Percentiles rank a stretch among this genome's conserved stretches.
Conservation (phyloP, 2,329 filamentous ascomycete species). For the Fusarium anguioides region DNA sequence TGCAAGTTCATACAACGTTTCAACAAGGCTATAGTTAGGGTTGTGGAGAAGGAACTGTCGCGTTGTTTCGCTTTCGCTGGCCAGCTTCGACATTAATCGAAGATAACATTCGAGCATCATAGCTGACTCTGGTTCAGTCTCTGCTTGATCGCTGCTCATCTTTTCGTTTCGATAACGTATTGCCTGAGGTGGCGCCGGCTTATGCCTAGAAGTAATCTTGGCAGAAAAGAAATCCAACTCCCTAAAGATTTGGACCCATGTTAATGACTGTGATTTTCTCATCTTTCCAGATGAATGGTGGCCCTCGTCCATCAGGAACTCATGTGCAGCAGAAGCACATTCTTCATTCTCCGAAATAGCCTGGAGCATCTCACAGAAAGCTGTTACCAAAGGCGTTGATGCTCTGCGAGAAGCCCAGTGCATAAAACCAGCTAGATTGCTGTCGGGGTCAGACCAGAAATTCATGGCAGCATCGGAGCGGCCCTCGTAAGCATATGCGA, state of each 20-base stretch:
- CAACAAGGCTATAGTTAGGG: slow-evolving; percentile 74
- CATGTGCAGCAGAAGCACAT: slow-evolving; percentile 86
- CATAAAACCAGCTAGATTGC: slow-evolving; percentile 92
- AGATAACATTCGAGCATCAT: slow-evolving; percentile 97
- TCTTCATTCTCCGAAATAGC: slow-evolving; percentile 85
- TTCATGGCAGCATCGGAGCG: slow-evolving; percentile 85
- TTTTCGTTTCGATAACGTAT: slow-evolving; percentile 67
- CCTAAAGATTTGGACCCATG: slow-evolving; percentile 91
- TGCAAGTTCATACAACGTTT: slow-evolving; percentile 81
- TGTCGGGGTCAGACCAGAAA: slow-evolving; percentile 93
- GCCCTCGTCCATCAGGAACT: slow-evolving; percentile 89
- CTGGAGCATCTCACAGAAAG: slow-evolving; percentile 96
- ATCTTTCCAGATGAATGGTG: slow-evolving; percentile 79
- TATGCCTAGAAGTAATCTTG: slow-evolving; percentile 74
- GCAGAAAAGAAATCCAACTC: slow-evolving; percentile 87
- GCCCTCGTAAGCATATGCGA: slow-evolving; percentile 90
- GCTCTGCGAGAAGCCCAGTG: slow-evolving; percentile 97
- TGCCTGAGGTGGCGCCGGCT: slow-evolving; percentile 61
- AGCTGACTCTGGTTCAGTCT: slow-evolving; percentile 89
- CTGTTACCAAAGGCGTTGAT: slow-evolving; percentile 94
- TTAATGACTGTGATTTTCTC: slow-evolving; percentile 84
- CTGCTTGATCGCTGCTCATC: slow-evolving; percentile 73
- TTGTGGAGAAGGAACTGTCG: slow-evolving; percentile 78
- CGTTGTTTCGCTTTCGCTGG: slow-evolving; percentile 76
- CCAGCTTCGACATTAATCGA: slow-evolving; percentile 85